Evolutionary conservation across 1,284 basidiomycete genomes (phyloP), one percentile per base, ranked within the genome.

Genomic region (Blastosporella zonata): DNA sequence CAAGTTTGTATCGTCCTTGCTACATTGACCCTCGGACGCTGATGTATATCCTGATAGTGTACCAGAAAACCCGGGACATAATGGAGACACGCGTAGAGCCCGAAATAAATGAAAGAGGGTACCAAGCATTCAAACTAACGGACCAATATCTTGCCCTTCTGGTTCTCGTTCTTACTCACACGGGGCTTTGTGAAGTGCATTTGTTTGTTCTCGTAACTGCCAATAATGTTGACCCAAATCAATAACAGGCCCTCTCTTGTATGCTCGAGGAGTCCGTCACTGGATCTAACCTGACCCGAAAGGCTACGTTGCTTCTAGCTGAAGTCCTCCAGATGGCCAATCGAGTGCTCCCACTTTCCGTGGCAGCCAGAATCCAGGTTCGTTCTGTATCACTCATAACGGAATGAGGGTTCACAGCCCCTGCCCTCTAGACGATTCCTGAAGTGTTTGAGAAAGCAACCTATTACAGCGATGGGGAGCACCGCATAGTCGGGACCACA

Each of bases 71-170:
- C 34, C 72, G 77, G 35, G 74, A 75, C 52, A 59, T 63, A 57
- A 50, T 65, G 49, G 67, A 71, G 53, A 46, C 68, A 53, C 52
- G 49, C n/a, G 35, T 39, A 36, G 57, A 61, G 20, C 27, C 38
- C 12, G 56, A 60, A n/a, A 38, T 47, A 50, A 38, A 56, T 12
- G 81, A 81, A 48, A 77, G 78, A 55, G 66, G 72, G 6, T 70
- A 79, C 33, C 80, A 85, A 55, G 76, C 79, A 7, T 69, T 93
- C 33, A 95, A 90, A 58, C 69, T 98, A 5, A 87, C 93, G 2
- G 94, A 98, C 62, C 96, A 99, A 62, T 99, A 93, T 63, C 82
- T 96, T 37, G 88, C 90, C 0, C 74, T 99, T n/a, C 72, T 99
- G 2, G 77, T 98, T 6, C 75, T 92, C 10, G 81, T 97, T 3